These are phyloP conservation scores for Lolium perenne DNA, from an alignment of 176 grass and related monocot species.

Conservation along the genomic window DNA sequence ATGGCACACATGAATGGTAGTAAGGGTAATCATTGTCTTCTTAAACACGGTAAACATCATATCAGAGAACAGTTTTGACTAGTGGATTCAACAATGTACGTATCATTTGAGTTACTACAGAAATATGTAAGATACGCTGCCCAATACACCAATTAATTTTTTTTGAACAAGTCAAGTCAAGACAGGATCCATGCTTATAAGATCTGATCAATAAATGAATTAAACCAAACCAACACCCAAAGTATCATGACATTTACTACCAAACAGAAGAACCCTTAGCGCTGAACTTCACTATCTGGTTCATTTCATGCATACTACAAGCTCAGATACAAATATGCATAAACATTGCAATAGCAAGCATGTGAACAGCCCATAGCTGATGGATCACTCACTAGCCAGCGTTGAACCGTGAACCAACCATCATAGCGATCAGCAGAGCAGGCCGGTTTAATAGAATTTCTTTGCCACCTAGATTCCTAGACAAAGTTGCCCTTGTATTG, in stretches of 20 bases:
- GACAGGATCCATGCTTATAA: neutral
- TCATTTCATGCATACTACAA: neutral
- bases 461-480: neutral
- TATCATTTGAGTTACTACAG: conserved; percentile 1
- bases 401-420: neutral
- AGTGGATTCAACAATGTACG: neutral
- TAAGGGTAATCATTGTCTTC: neutral
- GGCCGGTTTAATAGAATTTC: neutral
- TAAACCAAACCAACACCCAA: conserved; percentile 3
- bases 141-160: neutral
- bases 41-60: neutral
- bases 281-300: conserved; percentile 9
- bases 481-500: neutral
- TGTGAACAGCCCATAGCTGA: neutral
- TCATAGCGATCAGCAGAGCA: neutral
- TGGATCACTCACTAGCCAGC: neutral
- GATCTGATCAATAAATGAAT: neutral
- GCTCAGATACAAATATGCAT: neutral
- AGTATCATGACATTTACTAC: neutral
- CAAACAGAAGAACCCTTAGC: neutral
- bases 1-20: neutral
- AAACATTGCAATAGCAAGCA: neutral
- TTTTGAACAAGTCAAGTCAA: neutral
- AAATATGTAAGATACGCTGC: neutral
- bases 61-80: conserved; percentile 4